Base-by-base conservation (phyloP, 2,329 filamentous ascomycete genomes). In the Fusarium nematophilum region DNA sequence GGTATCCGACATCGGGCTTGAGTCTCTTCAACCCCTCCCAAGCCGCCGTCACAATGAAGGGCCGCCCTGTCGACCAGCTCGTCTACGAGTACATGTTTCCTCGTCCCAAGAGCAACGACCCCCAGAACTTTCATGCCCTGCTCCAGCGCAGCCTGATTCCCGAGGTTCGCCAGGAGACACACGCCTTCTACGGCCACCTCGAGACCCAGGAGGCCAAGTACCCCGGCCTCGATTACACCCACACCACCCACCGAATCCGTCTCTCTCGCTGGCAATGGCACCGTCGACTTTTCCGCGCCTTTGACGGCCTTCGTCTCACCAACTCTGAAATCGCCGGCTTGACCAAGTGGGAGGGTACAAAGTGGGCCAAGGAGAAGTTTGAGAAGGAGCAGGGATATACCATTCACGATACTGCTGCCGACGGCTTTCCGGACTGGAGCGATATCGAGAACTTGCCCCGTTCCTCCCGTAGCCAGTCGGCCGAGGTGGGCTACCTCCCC, bases 321-420 rank as follows among this genome's bases (percentile, higher is more conserved):
- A 78, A 85, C 53, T 78, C 80, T 66, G 90, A 94, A 72, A 91
- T 94, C 65, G 81, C 86, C 48, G 80, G 81, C 42, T 79, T 93
- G 71, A 93, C 90, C 54, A 89, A 90, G 70, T 94, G 90, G 90
- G 90, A 93, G 77, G 90, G 90, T 53, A 93, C 90, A 9, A 87
- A 88, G 59, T 93, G 90, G 90, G 91, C 91, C 58, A 89, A 92
- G 71, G 89, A 93, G 71, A 85, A 90, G 49, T 94, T 88, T 70
- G 90, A 94, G 78, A 83, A 83, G 53, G 90, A 93, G 70, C 89
- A 92, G 68, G 87, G 87, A 27, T 82, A 90, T 54, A 77, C 76
- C 25, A 92, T 94, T 59, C 75, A 78, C 40, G 91, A 94, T 70
- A 92, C 90, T 6, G 88, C 90, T 2, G 85, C 84, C 45, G 87